Evolutionary conservation across 2,329 filamentous ascomycete genomes (phyloP).

Genomic region (Colletotrichum spinosum): DNA sequence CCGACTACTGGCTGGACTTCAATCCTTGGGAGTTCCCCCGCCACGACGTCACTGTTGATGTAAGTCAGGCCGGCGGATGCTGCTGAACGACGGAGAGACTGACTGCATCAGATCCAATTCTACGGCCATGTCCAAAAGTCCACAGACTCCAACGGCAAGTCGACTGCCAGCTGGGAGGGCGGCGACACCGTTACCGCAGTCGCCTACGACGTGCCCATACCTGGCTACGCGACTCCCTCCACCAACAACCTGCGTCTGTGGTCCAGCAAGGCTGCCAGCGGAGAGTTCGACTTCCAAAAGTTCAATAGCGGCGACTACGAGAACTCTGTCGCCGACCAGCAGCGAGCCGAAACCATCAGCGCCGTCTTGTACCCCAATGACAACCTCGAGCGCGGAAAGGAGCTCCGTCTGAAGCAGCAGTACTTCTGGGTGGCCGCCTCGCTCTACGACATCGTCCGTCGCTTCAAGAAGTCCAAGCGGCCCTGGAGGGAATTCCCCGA

Average conservation of each 20-base stretch:
- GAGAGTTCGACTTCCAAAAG: slow-evolving; percentile 99
- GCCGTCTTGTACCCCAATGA: slow-evolving; percentile 98
- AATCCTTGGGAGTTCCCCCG: slow-evolving; percentile 99
- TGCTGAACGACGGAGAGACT: neutral
- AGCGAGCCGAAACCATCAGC: slow-evolving; percentile 98
- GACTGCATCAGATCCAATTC: slow-evolving; percentile 78
- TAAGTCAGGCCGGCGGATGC: slow-evolving; percentile 51
- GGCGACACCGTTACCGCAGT: slow-evolving; percentile 93
- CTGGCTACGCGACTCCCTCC: slow-evolving; percentile 87
- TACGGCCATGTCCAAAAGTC: slow-evolving; percentile 85
- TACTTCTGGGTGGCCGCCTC: slow-evolving; percentile 99
- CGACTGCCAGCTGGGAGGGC: slow-evolving; percentile 83
- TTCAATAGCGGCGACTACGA: slow-evolving; percentile 99
- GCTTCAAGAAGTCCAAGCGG: slow-evolving; percentile 97
- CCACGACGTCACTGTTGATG: slow-evolving; percentile 93
- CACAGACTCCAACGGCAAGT: slow-evolving; percentile 82
- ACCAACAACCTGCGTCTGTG: slow-evolving; percentile 98
- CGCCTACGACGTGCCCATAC: slow-evolving; percentile 93
- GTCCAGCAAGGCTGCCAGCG: slow-evolving; percentile 97
- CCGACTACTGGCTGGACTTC: slow-evolving; percentile 99
- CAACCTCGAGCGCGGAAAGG: slow-evolving; percentile 95
- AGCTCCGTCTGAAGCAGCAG: slow-evolving; percentile 97
- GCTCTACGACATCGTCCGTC: slow-evolving; percentile 92
- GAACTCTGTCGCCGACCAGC: slow-evolving; percentile 96
- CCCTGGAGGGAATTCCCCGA: slow-evolving; percentile 93